Evolutionary conservation across 1,284 basidiomycete species (phyloP).

Genomic region (Neonothopanus nambi): DNA sequence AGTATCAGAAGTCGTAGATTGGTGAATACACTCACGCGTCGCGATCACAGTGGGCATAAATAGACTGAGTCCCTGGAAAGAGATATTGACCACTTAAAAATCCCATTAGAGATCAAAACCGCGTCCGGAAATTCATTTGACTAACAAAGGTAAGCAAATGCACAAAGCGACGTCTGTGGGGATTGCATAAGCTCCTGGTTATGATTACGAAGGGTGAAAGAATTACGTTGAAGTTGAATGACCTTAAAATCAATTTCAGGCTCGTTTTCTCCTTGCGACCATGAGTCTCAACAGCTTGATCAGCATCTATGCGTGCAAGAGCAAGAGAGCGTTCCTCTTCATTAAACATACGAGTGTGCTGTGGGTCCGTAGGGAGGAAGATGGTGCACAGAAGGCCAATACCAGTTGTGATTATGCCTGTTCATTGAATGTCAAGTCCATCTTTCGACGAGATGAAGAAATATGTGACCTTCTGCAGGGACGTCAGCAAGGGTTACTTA

Average conservation of each 20-base stretch:
- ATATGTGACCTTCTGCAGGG: slow-evolving; percentile 1
- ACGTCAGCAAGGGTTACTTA: neutral
- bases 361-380: slow-evolving; percentile 39
- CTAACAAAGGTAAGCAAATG: slow-evolving; percentile 27
- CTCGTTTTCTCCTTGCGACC: slow-evolving; percentile 37
- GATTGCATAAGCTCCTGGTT: neutral
- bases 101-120: neutral
- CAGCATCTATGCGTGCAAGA: slow-evolving; percentile 38
- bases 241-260: slow-evolving; percentile 29
- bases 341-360: slow-evolving; percentile 35
- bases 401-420: slow-evolving; percentile 39
- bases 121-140: neutral
- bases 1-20: neutral
- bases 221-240: slow-evolving; percentile 41
- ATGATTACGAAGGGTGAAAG: slow-evolving; percentile 1
- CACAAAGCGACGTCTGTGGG: slow-evolving; percentile 31
- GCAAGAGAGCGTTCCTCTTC: slow-evolving; percentile 35
- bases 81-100: slow-evolving; percentile 35
- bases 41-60: slow-evolving; percentile 44
- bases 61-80: slow-evolving; percentile 43
- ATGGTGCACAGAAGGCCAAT: slow-evolving; percentile 36
- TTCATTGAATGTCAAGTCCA: neutral
- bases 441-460: neutral
- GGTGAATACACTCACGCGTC: slow-evolving; percentile 29
- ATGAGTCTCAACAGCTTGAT: slow-evolving; percentile 31